phyloP scores from a whole-genome alignment of 1,139 yeast genomes.

The Geotrichum restrictum region DNA sequence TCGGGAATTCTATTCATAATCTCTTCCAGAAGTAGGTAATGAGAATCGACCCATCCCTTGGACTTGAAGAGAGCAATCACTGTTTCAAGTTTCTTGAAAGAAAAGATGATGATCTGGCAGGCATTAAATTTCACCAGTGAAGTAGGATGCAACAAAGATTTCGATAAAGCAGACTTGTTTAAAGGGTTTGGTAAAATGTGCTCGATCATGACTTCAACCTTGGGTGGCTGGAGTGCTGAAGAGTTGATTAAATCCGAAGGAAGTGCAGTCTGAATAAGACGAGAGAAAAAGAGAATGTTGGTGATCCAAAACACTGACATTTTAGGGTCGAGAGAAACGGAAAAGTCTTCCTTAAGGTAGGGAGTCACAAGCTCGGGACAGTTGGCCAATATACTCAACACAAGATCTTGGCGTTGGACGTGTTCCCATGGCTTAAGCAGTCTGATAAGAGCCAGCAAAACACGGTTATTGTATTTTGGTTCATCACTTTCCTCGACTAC shows the following conservation, averaged over 20 bases:
- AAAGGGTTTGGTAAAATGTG: conserved; percentile 63
- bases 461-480: conserved; percentile 47
- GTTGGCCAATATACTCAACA: conserved; percentile 48
- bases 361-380: conserved; percentile 74
- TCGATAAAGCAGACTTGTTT: conserved; percentile 55
- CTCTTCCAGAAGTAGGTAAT: conserved; percentile 40
- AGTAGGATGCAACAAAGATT: conserved; percentile 54
- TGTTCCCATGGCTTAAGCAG: conserved; percentile 81
- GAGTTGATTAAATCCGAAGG: conserved; percentile 39
- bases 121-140: conserved; percentile 62
- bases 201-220: conserved; percentile 44
- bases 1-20: conserved; percentile 50
- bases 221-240: conserved; percentile 29
- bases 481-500: conserved; percentile 22
- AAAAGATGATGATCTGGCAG: conserved; percentile 54
- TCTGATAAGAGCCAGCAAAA: conserved; percentile 59
- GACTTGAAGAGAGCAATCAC: conserved; percentile 42
- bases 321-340: conserved; percentile 65
- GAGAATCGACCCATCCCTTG: conserved; percentile 43
- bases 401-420: conserved; percentile 55
- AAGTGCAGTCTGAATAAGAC: conserved; percentile 53
- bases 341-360: conserved; percentile 50
- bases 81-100: conserved; percentile 50
- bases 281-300: conserved; percentile 58
- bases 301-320: conserved; percentile 80